Percentiles rank a stretch among this genome's conserved stretches.
These are phyloP conservation scores for Perilla frutescens DNA, from an alignment of 257 asterid genomes.

Conservation along the genomic window DNA sequence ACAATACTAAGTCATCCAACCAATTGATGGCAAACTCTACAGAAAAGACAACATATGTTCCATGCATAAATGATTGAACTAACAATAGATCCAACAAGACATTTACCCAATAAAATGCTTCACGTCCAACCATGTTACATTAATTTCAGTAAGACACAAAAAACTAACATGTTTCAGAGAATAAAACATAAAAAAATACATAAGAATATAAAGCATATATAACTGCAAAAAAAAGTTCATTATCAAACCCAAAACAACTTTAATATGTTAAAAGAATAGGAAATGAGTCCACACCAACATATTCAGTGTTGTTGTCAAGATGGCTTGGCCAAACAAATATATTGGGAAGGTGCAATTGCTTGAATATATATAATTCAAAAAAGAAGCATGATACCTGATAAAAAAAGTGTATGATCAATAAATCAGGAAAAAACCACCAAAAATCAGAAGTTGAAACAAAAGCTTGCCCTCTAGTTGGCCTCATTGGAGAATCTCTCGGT, in stretches of 20 bases:
- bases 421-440: slow-evolving; percentile 86
- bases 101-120: not conserved
- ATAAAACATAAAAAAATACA: not conserved
- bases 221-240: not conserved
- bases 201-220: not conserved
- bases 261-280: not conserved
- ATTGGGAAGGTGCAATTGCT: slow-evolving; percentile 20
- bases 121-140: not conserved
- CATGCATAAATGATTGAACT: slow-evolving; percentile 8
- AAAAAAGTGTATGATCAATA: slow-evolving; percentile 72
- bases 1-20: slow-evolving; percentile 18
- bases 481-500: slow-evolving; percentile 73
- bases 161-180: slow-evolving; percentile 8
- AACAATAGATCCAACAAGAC: slow-evolving; percentile 7
- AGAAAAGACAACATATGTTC: slow-evolving; percentile 11
- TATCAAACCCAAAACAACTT: not conserved
- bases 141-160: slow-evolving; percentile 19
- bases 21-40: slow-evolving; percentile 13
- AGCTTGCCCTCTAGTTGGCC: slow-evolving; percentile 92
- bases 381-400: slow-evolving; percentile 70
- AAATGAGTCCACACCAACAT: slow-evolving; percentile 9
- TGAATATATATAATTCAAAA: not conserved
- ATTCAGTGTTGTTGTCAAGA: slow-evolving; percentile 17
- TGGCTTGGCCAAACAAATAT: slow-evolving; percentile 21
- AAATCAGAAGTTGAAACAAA: slow-evolving; percentile 78